These are phyloP conservation scores for Auricularia heimuer DNA, from an alignment of 768 basidiomycete genomes.

Conservation along the genomic window DNA sequence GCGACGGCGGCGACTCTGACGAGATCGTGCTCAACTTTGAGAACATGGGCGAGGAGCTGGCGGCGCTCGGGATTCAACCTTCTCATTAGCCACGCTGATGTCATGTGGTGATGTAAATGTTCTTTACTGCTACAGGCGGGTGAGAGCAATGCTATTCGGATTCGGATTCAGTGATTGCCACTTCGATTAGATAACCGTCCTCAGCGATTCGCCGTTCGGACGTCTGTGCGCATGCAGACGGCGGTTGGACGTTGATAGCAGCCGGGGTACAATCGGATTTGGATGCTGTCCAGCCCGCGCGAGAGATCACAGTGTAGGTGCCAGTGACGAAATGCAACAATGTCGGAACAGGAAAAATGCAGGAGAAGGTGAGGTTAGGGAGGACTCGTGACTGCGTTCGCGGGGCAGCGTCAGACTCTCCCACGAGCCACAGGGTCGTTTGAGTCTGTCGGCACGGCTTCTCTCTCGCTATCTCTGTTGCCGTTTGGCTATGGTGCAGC, in stretches of 20 bases:
- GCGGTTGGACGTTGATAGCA: too few species aligned
- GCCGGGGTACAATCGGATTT: too few species aligned
- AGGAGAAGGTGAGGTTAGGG: not conserved
- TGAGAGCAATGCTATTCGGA: too few species aligned
- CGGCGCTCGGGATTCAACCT: not conserved
- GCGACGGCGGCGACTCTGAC: not conserved
- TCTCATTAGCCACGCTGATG: too few species aligned
- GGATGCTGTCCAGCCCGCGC: too few species aligned
- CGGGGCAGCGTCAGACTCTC: not conserved
- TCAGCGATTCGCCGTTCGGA: too few species aligned
- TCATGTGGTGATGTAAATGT: too few species aligned
- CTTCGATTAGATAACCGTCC: too few species aligned
- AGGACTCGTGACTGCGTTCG: not conserved
- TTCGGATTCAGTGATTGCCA: too few species aligned
- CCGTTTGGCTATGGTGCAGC: not conserved
- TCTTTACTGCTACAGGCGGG: too few species aligned
- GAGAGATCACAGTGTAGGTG: not conserved
- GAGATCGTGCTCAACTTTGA: conserved; percentile 1
- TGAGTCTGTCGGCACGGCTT: not conserved
- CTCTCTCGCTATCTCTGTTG: not conserved
- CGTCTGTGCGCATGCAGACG: too few species aligned
- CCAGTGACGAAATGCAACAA: not conserved
- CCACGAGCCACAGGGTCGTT: not conserved
- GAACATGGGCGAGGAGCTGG: not conserved
- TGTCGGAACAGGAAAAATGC: not conserved